Evolutionary conservation across 2,329 filamentous ascomycete species (phyloP).

Genomic region (Phaeophleospora eucalypticola): DNA sequence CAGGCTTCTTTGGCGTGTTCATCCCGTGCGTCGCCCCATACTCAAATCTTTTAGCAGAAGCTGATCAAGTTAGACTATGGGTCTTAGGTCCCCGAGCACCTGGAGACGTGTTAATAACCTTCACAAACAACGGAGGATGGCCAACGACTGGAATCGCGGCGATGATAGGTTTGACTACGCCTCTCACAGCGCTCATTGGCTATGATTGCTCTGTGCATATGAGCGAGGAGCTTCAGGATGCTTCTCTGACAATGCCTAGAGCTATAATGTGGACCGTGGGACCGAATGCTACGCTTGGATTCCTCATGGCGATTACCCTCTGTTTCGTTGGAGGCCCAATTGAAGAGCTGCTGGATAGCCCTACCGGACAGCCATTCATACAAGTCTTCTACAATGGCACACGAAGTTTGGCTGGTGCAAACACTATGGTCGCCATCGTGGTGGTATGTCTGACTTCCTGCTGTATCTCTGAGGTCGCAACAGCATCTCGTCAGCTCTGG

Average conservation of each 20-base stretch:
- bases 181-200: conserved; percentile 20
- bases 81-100: conserved; percentile 22
- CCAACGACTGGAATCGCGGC: conserved; percentile 33
- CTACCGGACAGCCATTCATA: conserved; percentile 29
- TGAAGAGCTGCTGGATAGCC: conserved; percentile 25
- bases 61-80: no score
- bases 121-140: conserved; percentile 25
- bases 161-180: conserved; percentile 41
- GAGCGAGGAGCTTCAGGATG: conserved; percentile 25
- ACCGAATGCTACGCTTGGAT: conserved; percentile 23
- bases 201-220: conserved; percentile 26
- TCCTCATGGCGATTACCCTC: conserved; percentile 30
- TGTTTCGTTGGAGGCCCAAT: conserved; percentile 34
- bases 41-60: no score
- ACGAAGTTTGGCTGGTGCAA: conserved; percentile 25
- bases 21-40: no score
- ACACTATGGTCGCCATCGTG: conserved; percentile 30
- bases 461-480: conserved; percentile 35
- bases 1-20: conserved; percentile 35
- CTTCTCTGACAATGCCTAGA: conserved; percentile 17
- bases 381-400: conserved; percentile 36
- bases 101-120: conserved; percentile 16
- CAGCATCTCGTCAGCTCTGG: conserved; percentile 38
- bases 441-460: conserved; percentile 33
- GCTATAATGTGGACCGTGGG: conserved; percentile 22